Base-by-base conservation (phyloP, 306 rosid genomes). In the Acacia acuminata region DNA sequence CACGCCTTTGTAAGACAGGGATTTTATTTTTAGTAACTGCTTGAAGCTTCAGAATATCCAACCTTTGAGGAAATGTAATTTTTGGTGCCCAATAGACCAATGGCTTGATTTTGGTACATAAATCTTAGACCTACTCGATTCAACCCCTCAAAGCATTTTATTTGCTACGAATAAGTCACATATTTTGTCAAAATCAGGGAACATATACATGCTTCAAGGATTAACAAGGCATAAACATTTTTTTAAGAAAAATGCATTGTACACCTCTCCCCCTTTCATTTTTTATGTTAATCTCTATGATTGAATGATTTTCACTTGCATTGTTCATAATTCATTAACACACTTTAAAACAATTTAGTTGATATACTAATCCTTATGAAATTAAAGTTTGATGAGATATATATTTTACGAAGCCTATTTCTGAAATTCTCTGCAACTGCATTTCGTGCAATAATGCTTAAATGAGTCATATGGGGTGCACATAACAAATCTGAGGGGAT, bases 401-500 rank as follows among this genome's bases (percentile, higher is more conserved):
- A 15, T 3, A 16, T n/a, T 8, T 2, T 9, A 16, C 1, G 0
- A 55, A 55, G 16, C 1, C 11, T 22, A n/a, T 55, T 43, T 36
- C 50, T 56, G 60, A 45, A 53, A n/a, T 36, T n/a, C 34, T 36
- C 38, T n/a, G 79, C 51, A 75, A 56, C 20, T 60, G 71, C 56
- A 76, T 25, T 42, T 58, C 19, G 22, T 38, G 45, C 63, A 7
- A 34, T 64, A 55, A 45, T 48, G 27, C 71, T 80, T 30, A 58
- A 66, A 81, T 27, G 44, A 71, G 51, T 63, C 51, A 63, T 20
- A 73, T 40, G 79, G 4, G 13, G 34, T 76, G 73, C 25, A 44
- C 17, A 43, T 55, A 36, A 77, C 25, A 60, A 24, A 50, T 22
- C 34, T 58, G 50, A 19, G 38, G 45, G 78, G 56, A 40, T 72